Conservation (phyloP, 75 land plant genomes). For the Pinus tabuliformis region DNA sequence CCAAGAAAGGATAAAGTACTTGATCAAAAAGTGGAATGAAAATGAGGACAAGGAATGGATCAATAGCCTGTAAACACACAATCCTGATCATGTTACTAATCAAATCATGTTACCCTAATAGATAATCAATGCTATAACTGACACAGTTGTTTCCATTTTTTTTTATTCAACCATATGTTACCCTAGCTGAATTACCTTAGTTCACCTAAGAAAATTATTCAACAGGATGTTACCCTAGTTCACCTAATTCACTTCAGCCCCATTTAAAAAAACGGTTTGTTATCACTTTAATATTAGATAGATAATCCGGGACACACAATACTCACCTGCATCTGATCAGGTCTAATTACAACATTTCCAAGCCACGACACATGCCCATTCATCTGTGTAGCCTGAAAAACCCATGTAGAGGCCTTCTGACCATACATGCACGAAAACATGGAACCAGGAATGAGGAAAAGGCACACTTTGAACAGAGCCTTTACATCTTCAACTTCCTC, state of each 20-base stretch:
- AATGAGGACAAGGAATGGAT: slow-evolving; percentile 23
- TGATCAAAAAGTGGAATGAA: slow-evolving; percentile 34
- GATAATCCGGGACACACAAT: not conserved
- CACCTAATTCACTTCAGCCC: too few relatives aligned
- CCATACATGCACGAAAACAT: slow-evolving; percentile 27
- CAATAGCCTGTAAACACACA: slow-evolving; percentile 22
- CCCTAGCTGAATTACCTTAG: too few relatives aligned
- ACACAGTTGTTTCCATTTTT: too few relatives aligned
- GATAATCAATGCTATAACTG: too few relatives aligned
- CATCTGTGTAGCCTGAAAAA: slow-evolving; percentile 28
- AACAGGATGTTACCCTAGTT: too few relatives aligned
- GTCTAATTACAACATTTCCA: slow-evolving; percentile 21
- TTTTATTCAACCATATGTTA: too few relatives aligned
- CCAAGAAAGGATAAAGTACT: slow-evolving; percentile 31
- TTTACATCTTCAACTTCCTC: slow-evolving; percentile 36
- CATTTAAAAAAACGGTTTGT: too few relatives aligned
- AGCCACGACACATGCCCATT: slow-evolving; percentile 35
- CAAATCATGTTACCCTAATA: too few relatives aligned
- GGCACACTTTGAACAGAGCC: slow-evolving; percentile 20
- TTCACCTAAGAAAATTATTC: too few relatives aligned
- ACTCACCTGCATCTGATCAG: slow-evolving; percentile 39
- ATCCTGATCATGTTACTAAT: not conserved
- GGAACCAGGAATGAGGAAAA: slow-evolving; percentile 28
- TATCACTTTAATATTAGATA: too few relatives aligned
- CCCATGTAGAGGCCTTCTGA: slow-evolving; percentile 43